A percentile compares a stretch with the other conserved stretches of the same genome.
These are phyloP conservation scores for Ulmus americana DNA, from an alignment of 331 rosid species.

Conservation along the genomic window DNA sequence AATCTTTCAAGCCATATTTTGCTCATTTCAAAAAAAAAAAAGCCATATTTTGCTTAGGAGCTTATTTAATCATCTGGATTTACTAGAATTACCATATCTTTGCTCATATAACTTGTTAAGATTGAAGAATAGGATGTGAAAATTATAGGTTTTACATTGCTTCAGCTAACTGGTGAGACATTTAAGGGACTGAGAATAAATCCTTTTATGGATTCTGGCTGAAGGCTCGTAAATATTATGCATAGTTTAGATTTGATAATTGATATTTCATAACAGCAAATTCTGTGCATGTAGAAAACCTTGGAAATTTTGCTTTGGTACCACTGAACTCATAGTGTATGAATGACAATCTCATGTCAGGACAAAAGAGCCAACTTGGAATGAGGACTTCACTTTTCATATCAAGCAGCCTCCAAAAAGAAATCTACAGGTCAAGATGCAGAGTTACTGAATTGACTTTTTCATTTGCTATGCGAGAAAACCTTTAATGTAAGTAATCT, in stretches of 20 bases:
- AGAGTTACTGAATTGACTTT: conserved; percentile 8
- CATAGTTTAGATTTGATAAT: conserved; percentile 8
- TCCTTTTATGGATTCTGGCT: not conserved
- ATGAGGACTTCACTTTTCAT: conserved; percentile 69
- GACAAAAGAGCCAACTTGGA: conserved; percentile 84
- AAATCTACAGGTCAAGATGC: conserved; percentile 62
- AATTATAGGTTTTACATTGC: not conserved
- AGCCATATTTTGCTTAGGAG: not conserved
- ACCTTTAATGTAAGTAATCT: conserved; percentile 10
- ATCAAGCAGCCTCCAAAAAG: conserved; percentile 55
- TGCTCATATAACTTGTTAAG: not conserved
- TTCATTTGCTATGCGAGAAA: conserved; percentile 9
- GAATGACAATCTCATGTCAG: conserved; percentile 38
- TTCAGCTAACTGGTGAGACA: not conserved
- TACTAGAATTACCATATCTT: not conserved
- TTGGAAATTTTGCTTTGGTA: conserved; percentile 6
- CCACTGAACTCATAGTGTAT: not conserved
- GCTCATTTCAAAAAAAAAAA: not conserved
- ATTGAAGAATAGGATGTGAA: not conserved
- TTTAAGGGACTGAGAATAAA: not conserved
- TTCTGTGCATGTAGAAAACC: conserved; percentile 1
- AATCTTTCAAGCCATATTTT: not conserved
- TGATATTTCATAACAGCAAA: not conserved
- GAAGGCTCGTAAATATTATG: not conserved
- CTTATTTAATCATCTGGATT: not conserved